Conservation (phyloP, 2,329 filamentous ascomycete genomes). For the Venturia nashicola region DNA sequence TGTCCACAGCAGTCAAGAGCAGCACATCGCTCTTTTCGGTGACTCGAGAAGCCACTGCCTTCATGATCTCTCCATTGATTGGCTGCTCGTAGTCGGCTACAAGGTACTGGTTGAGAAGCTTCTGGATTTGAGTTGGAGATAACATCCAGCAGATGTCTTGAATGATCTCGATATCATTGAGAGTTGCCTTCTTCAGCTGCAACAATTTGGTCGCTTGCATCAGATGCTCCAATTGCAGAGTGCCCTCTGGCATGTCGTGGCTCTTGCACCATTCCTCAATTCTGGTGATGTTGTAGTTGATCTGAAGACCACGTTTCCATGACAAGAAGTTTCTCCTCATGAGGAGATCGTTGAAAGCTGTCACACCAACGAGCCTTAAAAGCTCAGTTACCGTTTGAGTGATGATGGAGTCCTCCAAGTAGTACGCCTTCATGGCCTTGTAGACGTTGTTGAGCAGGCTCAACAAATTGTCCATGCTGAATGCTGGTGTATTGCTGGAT, state of each 20-base stretch:
- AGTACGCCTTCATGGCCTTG: conserved; percentile 98
- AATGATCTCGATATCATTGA: conserved; percentile 99
- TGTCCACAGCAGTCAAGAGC: conserved; percentile 85
- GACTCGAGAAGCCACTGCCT: conserved; percentile 90
- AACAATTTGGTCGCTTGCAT: conserved; percentile 99
- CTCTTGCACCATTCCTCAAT: conserved; percentile 99
- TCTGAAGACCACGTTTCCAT: conserved; percentile 97
- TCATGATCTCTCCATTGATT: conserved; percentile 99
- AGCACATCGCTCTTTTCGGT: conserved; percentile 98
- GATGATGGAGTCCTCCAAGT: conserved; percentile 91
- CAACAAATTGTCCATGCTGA: conserved; percentile 97
- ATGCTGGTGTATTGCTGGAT: conserved; percentile 82
- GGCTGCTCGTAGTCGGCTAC: conserved; percentile 98
- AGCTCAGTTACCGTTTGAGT: conserved; percentile 92
- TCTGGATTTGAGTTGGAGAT: conserved; percentile 97
- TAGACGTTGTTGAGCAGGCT: conserved; percentile 94
- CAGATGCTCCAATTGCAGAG: conserved; percentile 89
- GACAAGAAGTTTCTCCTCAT: conserved; percentile 98
- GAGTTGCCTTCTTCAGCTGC: conserved; percentile 94
- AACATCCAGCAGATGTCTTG: conserved; percentile 99
- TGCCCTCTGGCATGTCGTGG: conserved; percentile 98
- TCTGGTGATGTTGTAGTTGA: conserved; percentile 99
- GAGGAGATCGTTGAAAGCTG: conserved; percentile 93
- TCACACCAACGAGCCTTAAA: conserved; percentile 84
- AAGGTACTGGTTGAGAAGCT: conserved; percentile 94